Evolutionary conservation across 768 basidiomycete species (phyloP).

Genomic region (Exidia glandulosa): DNA sequence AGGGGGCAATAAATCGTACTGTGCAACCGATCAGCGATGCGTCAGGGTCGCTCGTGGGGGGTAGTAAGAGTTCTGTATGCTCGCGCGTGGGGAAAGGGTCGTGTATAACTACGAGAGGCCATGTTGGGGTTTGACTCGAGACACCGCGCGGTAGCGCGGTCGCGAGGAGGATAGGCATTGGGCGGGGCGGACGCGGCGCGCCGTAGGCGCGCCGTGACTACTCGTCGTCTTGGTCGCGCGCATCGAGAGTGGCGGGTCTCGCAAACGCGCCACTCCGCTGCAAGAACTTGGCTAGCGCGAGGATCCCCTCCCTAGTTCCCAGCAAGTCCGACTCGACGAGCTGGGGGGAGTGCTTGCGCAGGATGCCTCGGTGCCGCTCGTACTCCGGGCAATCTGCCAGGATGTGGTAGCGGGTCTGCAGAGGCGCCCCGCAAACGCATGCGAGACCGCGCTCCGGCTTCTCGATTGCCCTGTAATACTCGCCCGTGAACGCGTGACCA

Average conservation of each 20-base stretch:
- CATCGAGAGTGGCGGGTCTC: background rate
- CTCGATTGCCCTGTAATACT: slow-evolving; percentile 18
- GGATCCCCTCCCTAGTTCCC: slow-evolving; percentile 13
- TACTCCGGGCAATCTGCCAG: slow-evolving; percentile 13
- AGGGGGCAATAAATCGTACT: no score
- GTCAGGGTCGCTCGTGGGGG: no score
- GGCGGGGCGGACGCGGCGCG: no score
- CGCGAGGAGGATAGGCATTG: no score
- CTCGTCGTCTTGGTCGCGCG: background rate
- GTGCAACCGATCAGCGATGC: no score
- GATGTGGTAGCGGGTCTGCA: slow-evolving; percentile 17
- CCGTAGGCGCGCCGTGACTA: no score
- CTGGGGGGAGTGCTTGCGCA: slow-evolving; percentile 4
- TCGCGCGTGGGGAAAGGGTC: no score
- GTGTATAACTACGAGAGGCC: no score
- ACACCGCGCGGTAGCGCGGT: no score
- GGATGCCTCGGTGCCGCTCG: slow-evolving; percentile 9
- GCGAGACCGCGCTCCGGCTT: slow-evolving; percentile 7
- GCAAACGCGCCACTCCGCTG: slow-evolving; percentile 3
- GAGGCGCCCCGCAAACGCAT: slow-evolving; percentile 16
- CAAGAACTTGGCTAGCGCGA: slow-evolving; percentile 13
- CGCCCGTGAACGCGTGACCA: slow-evolving; percentile 18
- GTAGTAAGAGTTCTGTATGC: no score
- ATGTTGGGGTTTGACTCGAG: no score
- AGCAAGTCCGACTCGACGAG: slow-evolving; percentile 12